Evolutionary conservation across 2,329 filamentous ascomycete genomes (phyloP).

Genomic region (Monosporascus sp.): DNA sequence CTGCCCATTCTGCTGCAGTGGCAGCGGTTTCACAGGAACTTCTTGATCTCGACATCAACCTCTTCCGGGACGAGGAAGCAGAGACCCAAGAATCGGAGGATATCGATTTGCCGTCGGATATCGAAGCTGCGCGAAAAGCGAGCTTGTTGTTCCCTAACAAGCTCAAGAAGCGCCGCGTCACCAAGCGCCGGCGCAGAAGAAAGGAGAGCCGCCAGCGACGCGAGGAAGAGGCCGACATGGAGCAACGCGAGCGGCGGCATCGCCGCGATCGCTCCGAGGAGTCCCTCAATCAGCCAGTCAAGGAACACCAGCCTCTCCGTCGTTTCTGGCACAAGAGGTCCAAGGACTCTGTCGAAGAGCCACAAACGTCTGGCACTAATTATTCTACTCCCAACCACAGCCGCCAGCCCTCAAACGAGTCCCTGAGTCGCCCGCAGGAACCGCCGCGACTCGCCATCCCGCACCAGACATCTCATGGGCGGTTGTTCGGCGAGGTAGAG

Average conservation of each 20-base stretch:
- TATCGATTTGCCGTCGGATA: slow-evolving; percentile 25
- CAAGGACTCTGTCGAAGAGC: slow-evolving; percentile 14
- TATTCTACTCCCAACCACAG: slow-evolving; percentile 7
- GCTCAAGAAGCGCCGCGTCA: slow-evolving; percentile 29
- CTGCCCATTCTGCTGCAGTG: slow-evolving; percentile 48
- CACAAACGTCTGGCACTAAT: slow-evolving; percentile 9
- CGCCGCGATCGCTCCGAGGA: slow-evolving; percentile 14
- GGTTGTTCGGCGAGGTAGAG: slow-evolving; percentile 25
- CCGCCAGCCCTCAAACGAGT: slow-evolving; percentile 18
- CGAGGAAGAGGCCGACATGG: slow-evolving; percentile 14
- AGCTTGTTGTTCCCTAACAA: slow-evolving; percentile 26
- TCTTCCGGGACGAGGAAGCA: slow-evolving; percentile 30
- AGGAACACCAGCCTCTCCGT: slow-evolving; percentile 15
- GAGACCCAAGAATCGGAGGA: slow-evolving; percentile 19
- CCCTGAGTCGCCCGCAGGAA: slow-evolving; percentile 8
- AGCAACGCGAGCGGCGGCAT: slow-evolving; percentile 6
- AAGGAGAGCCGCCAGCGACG: slow-evolving; percentile 21
- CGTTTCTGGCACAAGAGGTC: slow-evolving; percentile 20
- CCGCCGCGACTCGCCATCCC: slow-evolving; percentile 17
- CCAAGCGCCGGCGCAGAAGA: slow-evolving; percentile 28
- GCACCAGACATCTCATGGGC: slow-evolving; percentile 16
- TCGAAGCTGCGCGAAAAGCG: slow-evolving; percentile 27
- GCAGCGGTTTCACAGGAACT: slow-evolving; percentile 48
- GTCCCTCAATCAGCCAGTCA: slow-evolving; percentile 13
- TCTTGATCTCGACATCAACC: slow-evolving; percentile 30